Percentiles rank a stretch among this genome's conserved stretches.
Evolutionary conservation across 176 grass and related monocot species (phyloP).

Genomic region (Puccinellia tenuiflora): DNA sequence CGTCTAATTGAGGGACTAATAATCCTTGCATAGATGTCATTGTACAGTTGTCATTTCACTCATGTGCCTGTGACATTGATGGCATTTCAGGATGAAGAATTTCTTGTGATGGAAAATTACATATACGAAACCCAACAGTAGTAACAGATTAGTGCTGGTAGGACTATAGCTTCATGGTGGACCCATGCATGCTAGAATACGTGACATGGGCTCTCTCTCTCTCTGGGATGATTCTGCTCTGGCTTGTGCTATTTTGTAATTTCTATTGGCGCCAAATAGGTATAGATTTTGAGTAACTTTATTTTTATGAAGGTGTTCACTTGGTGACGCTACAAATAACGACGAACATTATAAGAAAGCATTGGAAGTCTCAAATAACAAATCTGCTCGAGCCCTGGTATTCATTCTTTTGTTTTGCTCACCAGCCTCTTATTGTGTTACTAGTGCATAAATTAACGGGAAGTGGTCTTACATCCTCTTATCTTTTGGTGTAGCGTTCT

Average conservation of each 20-base stretch:
- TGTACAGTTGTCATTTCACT: neutral
- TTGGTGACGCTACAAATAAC: conserved; percentile 81
- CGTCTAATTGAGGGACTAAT: neutral
- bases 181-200: neutral
- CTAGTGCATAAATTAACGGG: neutral
- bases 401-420: conserved; percentile 12
- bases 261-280: neutral
- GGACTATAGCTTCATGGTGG: neutral
- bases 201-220: neutral
- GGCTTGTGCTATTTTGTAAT: neutral
- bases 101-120: neutral
- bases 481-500: conserved; percentile 50
- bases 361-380: conserved; percentile 88
- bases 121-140: neutral
- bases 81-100: neutral
- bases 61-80: neutral
- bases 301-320: conserved; percentile 75
- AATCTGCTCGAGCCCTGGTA: conserved; percentile 87
- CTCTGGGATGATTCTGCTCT: neutral
- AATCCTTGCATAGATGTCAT: neutral
- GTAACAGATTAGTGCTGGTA: neutral
- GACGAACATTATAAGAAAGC: conserved; percentile 81
- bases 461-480: conserved; percentile 3
- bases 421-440: neutral
- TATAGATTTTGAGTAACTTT: neutral